Evolutionary conservation across 345 rosid genomes (phyloP), one percentile per base, ranked within the genome.

Genomic region (Gossypium sturtianum): DNA sequence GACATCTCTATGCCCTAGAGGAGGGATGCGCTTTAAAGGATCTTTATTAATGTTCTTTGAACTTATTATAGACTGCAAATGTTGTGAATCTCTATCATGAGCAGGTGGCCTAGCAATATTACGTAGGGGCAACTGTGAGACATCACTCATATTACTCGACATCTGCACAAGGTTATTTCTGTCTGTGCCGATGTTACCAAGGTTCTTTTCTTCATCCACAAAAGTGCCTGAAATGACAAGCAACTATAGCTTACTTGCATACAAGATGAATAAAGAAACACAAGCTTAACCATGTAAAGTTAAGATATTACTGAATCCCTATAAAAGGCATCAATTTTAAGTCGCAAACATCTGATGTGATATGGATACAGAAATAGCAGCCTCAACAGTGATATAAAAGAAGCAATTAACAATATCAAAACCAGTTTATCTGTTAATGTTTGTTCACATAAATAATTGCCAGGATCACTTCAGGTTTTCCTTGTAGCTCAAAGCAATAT

Each of bases 201-300:
- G 52, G 78, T 83, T 87, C 76, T 75, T 84, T 67, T 85, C 86
- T 79, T 84, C 90, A 78, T 78, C 84, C 60, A 65, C 75, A 80
- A 63, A 34, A 66, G 76, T 75, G 51, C 78, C 80, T 79, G 82
- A 45, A 74, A 78, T 58, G n/a, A 63, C 51, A 71, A 45, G 70
- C 57, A 48, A 77, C 47, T 75, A 78, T 25, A 60, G 7, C 67
- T 72, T 49, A 60, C 44, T 70, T 38, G 27, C 54, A 70, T 2
- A 59, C 34, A 57, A 76, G 57, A 77, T 27, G 17, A 54, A 48
- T 17, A 73, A 16, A 22, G 29, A 54, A 76, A 2, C 45, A 73
- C 66, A 64, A 29, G 43, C 47, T 44, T 53, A 52, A 68, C 38
- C 64, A 51, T 23, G 57, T 2, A 51, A 56, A 38, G 9, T 56